Percentiles rank a stretch among this genome's conserved stretches.
phyloP scores from a whole-genome alignment of 192 early-diverging fungal species.

The Coemansia sp. region DNA sequence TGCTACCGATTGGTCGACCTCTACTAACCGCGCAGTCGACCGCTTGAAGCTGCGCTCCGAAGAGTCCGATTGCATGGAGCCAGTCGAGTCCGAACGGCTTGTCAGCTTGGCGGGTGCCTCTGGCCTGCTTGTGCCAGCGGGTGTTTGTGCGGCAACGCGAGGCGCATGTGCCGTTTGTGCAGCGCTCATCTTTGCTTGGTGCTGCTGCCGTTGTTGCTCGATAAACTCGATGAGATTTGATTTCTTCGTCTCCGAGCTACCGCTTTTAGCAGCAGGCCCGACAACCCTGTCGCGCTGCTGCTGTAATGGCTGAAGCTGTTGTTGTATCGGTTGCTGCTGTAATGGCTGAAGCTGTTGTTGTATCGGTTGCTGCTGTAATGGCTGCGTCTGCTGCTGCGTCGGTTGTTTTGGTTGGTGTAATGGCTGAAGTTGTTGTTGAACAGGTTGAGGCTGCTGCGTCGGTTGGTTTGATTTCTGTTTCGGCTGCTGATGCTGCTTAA shows the following conservation, averaged over 20 bases:
- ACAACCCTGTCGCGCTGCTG: too few relatives aligned
- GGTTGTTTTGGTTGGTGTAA: too few relatives aligned
- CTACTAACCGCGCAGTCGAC: slow-evolving; percentile 50
- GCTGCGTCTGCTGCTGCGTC: too few relatives aligned
- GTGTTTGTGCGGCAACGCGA: background rate
- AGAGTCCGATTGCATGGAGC: slow-evolving; percentile 28
- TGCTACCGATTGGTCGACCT: slow-evolving; percentile 12
- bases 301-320: too few relatives aligned
- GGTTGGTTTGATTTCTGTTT: too few relatives aligned
- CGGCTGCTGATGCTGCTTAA: background rate
- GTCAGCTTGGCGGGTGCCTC: background rate
- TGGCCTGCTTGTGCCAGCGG: background rate
- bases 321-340: too few relatives aligned
- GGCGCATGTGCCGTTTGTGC: background rate
- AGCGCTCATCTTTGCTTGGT: slow-evolving; percentile 2
- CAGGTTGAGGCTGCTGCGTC: too few relatives aligned
- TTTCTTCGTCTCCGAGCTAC: background rate
- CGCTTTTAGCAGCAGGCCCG: background rate
- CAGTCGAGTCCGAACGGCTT: slow-evolving; percentile 5
- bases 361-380: background rate
- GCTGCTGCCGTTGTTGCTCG: slow-evolving; percentile 33
- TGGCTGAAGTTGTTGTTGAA: too few relatives aligned
- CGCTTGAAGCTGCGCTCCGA: slow-evolving; percentile 54
- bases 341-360: too few relatives aligned
- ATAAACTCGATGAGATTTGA: slow-evolving; percentile 57